A percentile compares a stretch with the other conserved stretches of the same genome.
Evolutionary conservation across 345 rosid genomes (phyloP).

Genomic region (Populus ilicifolia): DNA sequence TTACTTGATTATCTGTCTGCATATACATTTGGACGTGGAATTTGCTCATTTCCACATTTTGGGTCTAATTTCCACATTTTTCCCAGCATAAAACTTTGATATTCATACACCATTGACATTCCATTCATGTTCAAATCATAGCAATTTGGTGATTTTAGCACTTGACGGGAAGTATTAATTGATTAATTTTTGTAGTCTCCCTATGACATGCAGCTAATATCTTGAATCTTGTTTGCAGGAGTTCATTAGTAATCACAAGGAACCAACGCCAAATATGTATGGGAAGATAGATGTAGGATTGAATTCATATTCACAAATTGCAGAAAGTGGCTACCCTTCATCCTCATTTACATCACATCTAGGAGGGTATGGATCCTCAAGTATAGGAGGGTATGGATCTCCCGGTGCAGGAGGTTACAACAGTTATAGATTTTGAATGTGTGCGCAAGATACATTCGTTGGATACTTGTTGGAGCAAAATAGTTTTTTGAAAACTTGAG

Average conservation of each 20-base stretch:
- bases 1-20: neutral
- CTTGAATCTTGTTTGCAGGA: neutral
- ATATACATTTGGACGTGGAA: neutral
- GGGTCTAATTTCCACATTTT: neutral
- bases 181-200: neutral
- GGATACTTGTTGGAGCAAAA: neutral
- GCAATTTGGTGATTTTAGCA: neutral
- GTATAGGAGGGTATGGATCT: conserved; percentile 22
- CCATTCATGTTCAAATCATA: neutral
- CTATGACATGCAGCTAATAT: neutral
- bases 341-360: conserved; percentile 12
- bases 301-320: conserved; percentile 24
- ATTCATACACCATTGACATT: too few relatives aligned
- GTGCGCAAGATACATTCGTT: neutral
- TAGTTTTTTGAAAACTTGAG: neutral
- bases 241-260: conserved; percentile 17
- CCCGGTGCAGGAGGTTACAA: conserved; percentile 24
- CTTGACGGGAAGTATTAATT: neutral
- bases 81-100: neutral
- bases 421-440: conserved; percentile 23
- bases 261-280: conserved; percentile 20
- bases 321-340: conserved; percentile 25
- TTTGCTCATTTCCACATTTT: neutral
- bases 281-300: conserved; percentile 26
- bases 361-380: conserved; percentile 21